Evolutionary conservation across 1,139 yeast species (phyloP).

Genomic region (Yamadazyma conglobata): DNA sequence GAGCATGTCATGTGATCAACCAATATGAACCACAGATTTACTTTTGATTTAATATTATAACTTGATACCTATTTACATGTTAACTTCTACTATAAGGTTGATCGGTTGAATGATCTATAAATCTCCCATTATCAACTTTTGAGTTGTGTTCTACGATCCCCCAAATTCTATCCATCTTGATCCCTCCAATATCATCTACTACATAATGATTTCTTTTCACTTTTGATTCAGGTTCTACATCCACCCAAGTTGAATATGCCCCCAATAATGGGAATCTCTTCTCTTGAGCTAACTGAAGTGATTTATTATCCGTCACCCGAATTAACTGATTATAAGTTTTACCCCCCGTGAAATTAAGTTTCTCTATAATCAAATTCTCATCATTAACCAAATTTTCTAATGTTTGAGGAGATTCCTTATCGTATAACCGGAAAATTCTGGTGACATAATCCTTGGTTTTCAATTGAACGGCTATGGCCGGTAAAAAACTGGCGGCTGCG

Average conservation of each 20-base stretch:
- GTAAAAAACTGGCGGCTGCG: slow-evolving; percentile 37
- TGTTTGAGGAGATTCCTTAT: slow-evolving; percentile 61
- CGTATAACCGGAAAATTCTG: slow-evolving; percentile 67
- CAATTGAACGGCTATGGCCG: slow-evolving; percentile 43
- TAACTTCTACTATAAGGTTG: no score
- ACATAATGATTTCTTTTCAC: slow-evolving; percentile 48
- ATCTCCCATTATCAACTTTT: slow-evolving; percentile 67
- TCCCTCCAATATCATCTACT: slow-evolving; percentile 73
- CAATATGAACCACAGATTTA: no score
- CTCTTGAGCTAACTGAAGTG: slow-evolving; percentile 36
- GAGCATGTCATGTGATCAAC: no score
- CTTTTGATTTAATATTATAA: no score
- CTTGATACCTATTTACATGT: no score
- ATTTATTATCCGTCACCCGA: slow-evolving; percentile 40
- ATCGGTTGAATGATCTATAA: slow-evolving; percentile 18
- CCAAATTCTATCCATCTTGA: slow-evolving; percentile 82
- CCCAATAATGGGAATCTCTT: slow-evolving; percentile 23
- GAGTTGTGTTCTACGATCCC: slow-evolving; percentile 68
- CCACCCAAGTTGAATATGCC: slow-evolving; percentile 66
- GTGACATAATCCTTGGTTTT: slow-evolving; percentile 68
- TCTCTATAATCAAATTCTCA: slow-evolving; percentile 68
- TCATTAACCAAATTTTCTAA: slow-evolving; percentile 55
- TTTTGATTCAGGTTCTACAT: slow-evolving; percentile 28
- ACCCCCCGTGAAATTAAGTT: slow-evolving; percentile 64
- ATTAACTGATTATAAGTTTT: slow-evolving; percentile 61